Percentiles rank a stretch among this genome's conserved stretches.
These are phyloP conservation scores for Pouteria glomerata DNA, from an alignment of 148 eudicot genomes.

Conservation along the genomic window DNA sequence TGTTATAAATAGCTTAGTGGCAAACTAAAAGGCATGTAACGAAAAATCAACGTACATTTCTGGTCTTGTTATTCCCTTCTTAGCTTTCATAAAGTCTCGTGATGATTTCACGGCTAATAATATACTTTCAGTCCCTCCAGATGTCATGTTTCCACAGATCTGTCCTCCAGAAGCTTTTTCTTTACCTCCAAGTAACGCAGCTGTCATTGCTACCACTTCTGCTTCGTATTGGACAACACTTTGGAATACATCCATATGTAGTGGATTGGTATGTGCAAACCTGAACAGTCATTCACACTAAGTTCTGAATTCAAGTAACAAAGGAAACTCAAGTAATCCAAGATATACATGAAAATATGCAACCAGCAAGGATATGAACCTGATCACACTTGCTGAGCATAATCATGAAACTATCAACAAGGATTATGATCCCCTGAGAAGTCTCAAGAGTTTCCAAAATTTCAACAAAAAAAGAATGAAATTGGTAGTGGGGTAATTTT, in stretches of 20 bases:
- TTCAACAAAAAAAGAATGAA: background rate
- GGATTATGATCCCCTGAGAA: background rate
- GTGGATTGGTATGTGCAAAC: constrained; percentile 99
- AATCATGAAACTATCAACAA: background rate
- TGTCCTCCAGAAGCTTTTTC: constrained; percentile 83
- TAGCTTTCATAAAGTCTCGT: constrained; percentile 90
- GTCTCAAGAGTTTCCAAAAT: background rate
- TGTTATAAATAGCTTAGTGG: background rate
- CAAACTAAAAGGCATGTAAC: background rate
- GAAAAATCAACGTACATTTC: constrained; percentile 55
- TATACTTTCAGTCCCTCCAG: constrained; percentile 99
- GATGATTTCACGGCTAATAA: constrained; percentile 84
- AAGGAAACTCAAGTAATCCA: background rate
- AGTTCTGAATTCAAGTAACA: background rate
- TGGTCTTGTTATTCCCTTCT: constrained; percentile 68
- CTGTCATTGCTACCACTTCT: constrained; percentile 98
- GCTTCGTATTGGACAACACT: constrained; percentile 79
- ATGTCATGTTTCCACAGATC: constrained; percentile 98
- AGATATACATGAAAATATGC: background rate
- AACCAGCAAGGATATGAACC: background rate
- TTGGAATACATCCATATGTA: constrained; percentile 90
- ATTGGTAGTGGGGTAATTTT: background rate
- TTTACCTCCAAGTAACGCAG: constrained; percentile 80
- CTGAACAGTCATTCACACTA: constrained; percentile 28
- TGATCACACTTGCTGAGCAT: background rate